These are phyloP conservation scores for Acacia confusa DNA, from an alignment of 306 rosid genomes.

Conservation along the genomic window DNA sequence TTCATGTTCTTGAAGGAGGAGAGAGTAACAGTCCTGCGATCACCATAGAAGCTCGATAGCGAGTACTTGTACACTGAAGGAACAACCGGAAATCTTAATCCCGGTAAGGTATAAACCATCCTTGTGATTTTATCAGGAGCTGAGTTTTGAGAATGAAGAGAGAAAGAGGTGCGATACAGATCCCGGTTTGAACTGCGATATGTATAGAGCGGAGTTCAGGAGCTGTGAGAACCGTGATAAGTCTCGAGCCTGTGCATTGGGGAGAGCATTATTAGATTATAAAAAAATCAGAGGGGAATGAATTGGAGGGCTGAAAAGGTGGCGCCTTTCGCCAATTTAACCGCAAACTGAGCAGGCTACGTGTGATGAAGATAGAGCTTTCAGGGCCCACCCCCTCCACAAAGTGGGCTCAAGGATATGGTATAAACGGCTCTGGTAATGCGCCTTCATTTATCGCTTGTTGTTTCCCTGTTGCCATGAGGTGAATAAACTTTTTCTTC, in stretches of 20 bases:
- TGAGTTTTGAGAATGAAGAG: neutral
- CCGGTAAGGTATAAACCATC: constrained; percentile 80
- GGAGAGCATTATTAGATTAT: neutral
- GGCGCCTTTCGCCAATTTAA: constrained; percentile 35
- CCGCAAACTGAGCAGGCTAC: neutral
- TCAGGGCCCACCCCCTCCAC: neutral
- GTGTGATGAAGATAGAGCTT: neutral
- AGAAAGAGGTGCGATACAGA: neutral
- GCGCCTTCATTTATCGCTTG: neutral
- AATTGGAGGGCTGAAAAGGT: constrained; percentile 24
- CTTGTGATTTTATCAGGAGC: neutral
- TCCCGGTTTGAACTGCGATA: neutral
- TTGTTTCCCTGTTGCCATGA: neutral
- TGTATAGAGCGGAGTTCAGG: constrained; percentile 23
- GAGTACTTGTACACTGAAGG: constrained; percentile 47
- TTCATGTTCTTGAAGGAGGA: constrained; percentile 44
- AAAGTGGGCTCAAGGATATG: constrained; percentile 14
- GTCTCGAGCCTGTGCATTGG: neutral
- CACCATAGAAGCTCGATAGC: constrained; percentile 41
- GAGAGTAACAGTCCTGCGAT: constrained; percentile 39
- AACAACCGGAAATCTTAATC: constrained; percentile 62
- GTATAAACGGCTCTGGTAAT: neutral
- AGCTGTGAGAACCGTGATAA: constrained; percentile 46
- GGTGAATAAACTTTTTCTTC: neutral
- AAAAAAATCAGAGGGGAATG: neutral